Base-by-base conservation (phyloP, 306 rosid species). In the Fragaria iinumae region DNA sequence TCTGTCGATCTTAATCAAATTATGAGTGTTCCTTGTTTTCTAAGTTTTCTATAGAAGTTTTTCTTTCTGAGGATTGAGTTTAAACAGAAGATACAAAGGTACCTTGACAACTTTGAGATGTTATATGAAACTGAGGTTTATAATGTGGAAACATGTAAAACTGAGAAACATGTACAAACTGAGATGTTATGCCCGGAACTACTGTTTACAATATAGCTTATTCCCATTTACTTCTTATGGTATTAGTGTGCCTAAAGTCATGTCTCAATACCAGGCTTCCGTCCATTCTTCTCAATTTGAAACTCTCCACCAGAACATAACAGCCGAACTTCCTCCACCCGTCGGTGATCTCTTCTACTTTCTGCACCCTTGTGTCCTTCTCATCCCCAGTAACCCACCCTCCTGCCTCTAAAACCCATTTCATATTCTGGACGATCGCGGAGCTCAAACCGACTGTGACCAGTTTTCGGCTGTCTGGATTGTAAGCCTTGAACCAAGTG, bases 371-470 rank as follows among this genome's bases (percentile, higher is more conserved):
- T 44, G 74, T 83, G 17, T 79, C 82, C 10, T 69, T 85, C 50
- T 84, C 93, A 69, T 62, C 79, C 14, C 87, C 90, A 74, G 83
- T n/a, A 73, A 78, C 77, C 96, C 98, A 88, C 3, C 93, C 91
- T 60, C 91, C 96, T 32, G 77, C 91, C 78, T 93, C 93, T 79
- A 91, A 72, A 50, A 93, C 89, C 93, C 93, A 91, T 67, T 73
- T 87, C 89, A 90, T 87, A 20, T 89, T 77, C 66, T 90, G 93
- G 43, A 88, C 80, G 49, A 91, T 80, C 57, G 92, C 91, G 8
- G 80, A 76, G 52, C 91, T 91, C 50, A 93, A 67, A 5, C 96
- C 98, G 43, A 90, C 89, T 67, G 76, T 79, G 23, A 45, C 47
- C 25, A 29, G 82, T 43, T 68, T 71, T 13, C 52, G 8, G 25